These are phyloP conservation scores for Lanmaoa pseudosensibilis DNA, from an alignment of 768 basidiomycete genomes.

Conservation along the genomic window DNA sequence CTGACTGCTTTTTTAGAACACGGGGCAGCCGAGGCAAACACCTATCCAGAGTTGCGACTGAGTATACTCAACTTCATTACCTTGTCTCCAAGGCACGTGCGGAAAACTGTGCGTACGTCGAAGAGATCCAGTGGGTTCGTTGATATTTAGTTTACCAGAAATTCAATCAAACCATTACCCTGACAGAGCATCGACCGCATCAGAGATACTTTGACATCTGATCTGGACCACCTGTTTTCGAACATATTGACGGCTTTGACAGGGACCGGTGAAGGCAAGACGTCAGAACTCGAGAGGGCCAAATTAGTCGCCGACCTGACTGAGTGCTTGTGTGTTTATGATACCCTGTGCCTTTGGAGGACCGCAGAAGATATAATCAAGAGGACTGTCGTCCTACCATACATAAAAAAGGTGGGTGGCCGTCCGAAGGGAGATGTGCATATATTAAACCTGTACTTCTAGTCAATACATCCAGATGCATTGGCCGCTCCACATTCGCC, in stretches of 20 bases:
- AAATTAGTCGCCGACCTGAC: constrained; percentile 66
- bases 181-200: constrained; percentile 79
- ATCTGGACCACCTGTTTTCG: constrained; percentile 81
- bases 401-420: constrained; percentile 67
- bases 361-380: constrained; percentile 88
- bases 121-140: constrained; percentile 83
- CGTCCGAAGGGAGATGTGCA: background rate
- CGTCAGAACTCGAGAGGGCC: constrained; percentile 62
- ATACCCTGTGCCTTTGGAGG: constrained; percentile 75
- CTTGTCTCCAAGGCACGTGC: constrained; percentile 77
- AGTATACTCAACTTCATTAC: constrained; percentile 92
- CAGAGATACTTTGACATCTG: constrained; percentile 79
- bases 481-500: constrained; percentile 71
- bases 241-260: constrained; percentile 54
- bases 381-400: constrained; percentile 66
- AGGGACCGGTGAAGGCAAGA: constrained; percentile 46
- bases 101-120: constrained; percentile 78
- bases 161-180: constrained; percentile 8
- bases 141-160: constrained; percentile 16
- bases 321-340: constrained; percentile 80
- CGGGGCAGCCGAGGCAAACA: constrained; percentile 74
- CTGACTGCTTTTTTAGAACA: constrained; percentile 39
- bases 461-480: constrained; percentile 78
- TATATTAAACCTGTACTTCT: constrained; percentile 1
- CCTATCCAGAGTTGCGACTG: constrained; percentile 79